Evolutionary conservation across 306 rosid species (phyloP).

Genomic region (Quercus engelmannii): DNA sequence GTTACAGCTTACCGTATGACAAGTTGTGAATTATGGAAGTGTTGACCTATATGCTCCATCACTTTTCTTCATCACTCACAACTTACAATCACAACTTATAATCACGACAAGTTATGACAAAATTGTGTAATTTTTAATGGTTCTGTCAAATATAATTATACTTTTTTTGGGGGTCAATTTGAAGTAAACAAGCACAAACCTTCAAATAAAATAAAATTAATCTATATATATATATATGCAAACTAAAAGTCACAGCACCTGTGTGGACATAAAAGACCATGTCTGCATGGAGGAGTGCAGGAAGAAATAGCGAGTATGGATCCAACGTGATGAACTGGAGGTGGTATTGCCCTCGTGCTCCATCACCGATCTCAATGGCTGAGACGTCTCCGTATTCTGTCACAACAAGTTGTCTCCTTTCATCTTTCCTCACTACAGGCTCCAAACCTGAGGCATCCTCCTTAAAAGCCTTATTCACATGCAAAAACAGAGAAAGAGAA

Average conservation of each 20-base stretch:
- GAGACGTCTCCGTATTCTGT: constrained; percentile 66
- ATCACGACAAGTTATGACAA: too few species aligned
- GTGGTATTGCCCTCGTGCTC: constrained; percentile 46
- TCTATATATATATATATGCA: too few species aligned
- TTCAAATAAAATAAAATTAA: too few species aligned
- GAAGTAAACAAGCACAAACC: too few species aligned
- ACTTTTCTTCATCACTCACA: too few species aligned
- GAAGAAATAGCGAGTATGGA: constrained; percentile 84
- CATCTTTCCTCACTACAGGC: constrained; percentile 44
- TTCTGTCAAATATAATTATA: too few species aligned
- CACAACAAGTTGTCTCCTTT: constrained; percentile 39
- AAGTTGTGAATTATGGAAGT: too few species aligned
- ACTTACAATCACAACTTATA: too few species aligned
- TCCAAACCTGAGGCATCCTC: constrained; percentile 24
- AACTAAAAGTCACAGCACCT: constrained; percentile 30
- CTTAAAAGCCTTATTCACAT: constrained; percentile 21
- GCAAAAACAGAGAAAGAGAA: background rate
- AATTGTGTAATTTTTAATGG: too few species aligned
- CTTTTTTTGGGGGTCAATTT: too few species aligned
- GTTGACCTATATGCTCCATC: fast-evolving
- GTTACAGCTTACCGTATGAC: fast-evolving
- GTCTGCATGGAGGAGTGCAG: constrained; percentile 73
- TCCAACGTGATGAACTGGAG: constrained; percentile 77
- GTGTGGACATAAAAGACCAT: constrained; percentile 77
- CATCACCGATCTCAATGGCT: constrained; percentile 44